phyloP scores from a whole-genome alignment of 139 green algal species.

The Eudorina sp. region DNA sequence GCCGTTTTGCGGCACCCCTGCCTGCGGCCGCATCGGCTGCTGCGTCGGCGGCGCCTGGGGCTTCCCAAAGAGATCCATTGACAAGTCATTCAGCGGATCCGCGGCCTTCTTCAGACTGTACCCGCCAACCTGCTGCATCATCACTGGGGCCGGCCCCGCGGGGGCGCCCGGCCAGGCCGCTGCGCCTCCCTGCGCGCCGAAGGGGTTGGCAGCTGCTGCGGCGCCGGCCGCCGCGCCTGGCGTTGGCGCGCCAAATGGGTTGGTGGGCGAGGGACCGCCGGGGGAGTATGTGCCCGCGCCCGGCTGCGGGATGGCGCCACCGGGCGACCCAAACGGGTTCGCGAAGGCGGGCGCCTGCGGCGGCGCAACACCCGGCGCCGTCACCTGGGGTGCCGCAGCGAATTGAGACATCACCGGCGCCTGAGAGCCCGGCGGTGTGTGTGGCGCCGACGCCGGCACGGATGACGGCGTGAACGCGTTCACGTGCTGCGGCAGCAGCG shows the following conservation, averaged over 20 bases:
- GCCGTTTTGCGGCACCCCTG: not conserved
- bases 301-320: not conserved
- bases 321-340: conserved; percentile 23
- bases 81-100: conserved; percentile 44
- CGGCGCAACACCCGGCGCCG: not conserved
- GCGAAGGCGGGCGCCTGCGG: not conserved
- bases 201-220: conserved; percentile 9
- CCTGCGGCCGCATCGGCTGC: conserved; percentile 44
- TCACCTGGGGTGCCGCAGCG: not conserved
- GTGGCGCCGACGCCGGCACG: not conserved
- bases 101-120: conserved; percentile 45
- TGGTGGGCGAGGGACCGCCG: not conserved
- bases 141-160: not conserved
- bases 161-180: not conserved
- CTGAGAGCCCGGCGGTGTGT: not conserved
- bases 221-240: not conserved
- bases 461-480: not conserved
- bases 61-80: conserved; percentile 50
- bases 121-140: conserved; percentile 23
- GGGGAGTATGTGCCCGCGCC: conserved; percentile 37
- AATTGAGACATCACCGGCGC: not conserved
- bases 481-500: not conserved
- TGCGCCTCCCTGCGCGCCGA: not conserved
- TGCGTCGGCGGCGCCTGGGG: conserved; percentile 24
- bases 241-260: conserved; percentile 25